These are phyloP conservation scores for Alternaria sp. DNA, from an alignment of 2,329 filamentous ascomycete species.

Conservation along the genomic window DNA sequence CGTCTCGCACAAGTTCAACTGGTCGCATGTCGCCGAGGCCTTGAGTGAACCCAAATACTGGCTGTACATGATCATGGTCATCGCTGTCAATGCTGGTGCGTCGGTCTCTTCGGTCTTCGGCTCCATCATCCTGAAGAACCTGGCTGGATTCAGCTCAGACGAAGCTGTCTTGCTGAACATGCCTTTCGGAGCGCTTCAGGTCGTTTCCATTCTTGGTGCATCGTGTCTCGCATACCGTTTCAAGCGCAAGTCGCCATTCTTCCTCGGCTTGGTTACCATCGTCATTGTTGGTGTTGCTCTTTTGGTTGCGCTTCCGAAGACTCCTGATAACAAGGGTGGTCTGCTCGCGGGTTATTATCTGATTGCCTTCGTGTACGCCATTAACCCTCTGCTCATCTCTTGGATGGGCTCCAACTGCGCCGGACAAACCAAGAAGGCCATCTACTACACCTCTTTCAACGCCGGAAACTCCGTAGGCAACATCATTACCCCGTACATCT, in stretches of 20 bases:
- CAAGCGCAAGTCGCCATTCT: constrained; percentile 65
- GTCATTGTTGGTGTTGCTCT: constrained; percentile 67
- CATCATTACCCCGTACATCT: constrained; percentile 52
- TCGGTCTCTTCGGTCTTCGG: constrained; percentile 66
- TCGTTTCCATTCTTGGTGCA: constrained; percentile 27
- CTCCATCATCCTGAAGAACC: constrained; percentile 61
- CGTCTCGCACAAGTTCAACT: constrained; percentile 70
- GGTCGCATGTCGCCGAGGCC: constrained; percentile 66
- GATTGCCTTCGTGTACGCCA: constrained; percentile 69
- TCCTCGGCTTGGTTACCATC: constrained; percentile 53
- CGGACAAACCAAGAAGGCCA: constrained; percentile 71
- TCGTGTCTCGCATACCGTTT: constrained; percentile 64
- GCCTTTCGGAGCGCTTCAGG: constrained; percentile 54
- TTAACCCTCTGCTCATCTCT: constrained; percentile 68
- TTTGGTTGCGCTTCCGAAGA: constrained; percentile 58
- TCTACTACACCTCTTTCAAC: constrained; percentile 69
- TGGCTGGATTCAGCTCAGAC: constrained; percentile 65
- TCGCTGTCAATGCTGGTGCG: constrained; percentile 40
- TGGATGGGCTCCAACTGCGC: constrained; percentile 75
- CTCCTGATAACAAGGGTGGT: constrained; percentile 51
- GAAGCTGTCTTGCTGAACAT: constrained; percentile 65
- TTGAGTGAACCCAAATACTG: constrained; percentile 63
- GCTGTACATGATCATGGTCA: constrained; percentile 42
- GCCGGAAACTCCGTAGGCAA: constrained; percentile 68
- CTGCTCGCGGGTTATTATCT: constrained; percentile 69